These are phyloP conservation scores for Penicillium diatomitis DNA, from an alignment of 495 filamentous ascomycete genomes.

Conservation along the genomic window DNA sequence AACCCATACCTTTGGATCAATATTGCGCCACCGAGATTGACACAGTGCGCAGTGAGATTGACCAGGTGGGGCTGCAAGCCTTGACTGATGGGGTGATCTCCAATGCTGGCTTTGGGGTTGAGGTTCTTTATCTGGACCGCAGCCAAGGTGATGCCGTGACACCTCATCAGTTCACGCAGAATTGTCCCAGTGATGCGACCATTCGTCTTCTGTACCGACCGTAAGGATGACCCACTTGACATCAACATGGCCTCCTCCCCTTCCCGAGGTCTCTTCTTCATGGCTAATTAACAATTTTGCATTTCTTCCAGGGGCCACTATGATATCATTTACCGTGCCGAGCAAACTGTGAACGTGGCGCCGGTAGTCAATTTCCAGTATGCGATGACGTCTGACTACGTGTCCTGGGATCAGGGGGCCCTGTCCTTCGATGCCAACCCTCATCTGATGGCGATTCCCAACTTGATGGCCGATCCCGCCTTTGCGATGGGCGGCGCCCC, in stretches of 20 bases:
- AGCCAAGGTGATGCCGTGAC: conserved; percentile 75
- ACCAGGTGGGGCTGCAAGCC: conserved; percentile 71
- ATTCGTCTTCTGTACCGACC: conserved; percentile 62
- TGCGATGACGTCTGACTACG: conserved; percentile 36
- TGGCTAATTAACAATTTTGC: neutral
- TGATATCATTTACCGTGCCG: conserved; percentile 76
- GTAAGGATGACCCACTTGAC: conserved; percentile 34
- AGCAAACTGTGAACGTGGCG: conserved; percentile 43
- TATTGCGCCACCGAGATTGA: conserved; percentile 69
- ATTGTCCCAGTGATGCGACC: conserved; percentile 42
- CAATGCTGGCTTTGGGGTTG: conserved; percentile 61
- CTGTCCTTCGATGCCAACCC: conserved; percentile 43
- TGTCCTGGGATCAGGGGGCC: conserved; percentile 32
- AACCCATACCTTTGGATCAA: conserved; percentile 47
- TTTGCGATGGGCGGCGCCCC: conserved; percentile 26
- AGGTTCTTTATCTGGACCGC: conserved; percentile 87
- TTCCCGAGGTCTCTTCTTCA: neutral
- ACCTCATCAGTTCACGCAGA: conserved; percentile 56
- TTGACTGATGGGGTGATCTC: conserved; percentile 74
- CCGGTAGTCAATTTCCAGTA: conserved; percentile 38
- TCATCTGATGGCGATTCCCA: conserved; percentile 42
- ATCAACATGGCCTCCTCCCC: neutral
- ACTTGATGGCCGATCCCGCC: conserved; percentile 34
- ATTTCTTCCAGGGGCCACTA: conserved; percentile 66
- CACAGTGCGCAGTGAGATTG: conserved; percentile 71